A percentile compares a stretch with the other conserved stretches of the same genome.
Evolutionary conservation across 2,329 filamentous ascomycete genomes (phyloP).

Genomic region (Microdochium paspali): DNA sequence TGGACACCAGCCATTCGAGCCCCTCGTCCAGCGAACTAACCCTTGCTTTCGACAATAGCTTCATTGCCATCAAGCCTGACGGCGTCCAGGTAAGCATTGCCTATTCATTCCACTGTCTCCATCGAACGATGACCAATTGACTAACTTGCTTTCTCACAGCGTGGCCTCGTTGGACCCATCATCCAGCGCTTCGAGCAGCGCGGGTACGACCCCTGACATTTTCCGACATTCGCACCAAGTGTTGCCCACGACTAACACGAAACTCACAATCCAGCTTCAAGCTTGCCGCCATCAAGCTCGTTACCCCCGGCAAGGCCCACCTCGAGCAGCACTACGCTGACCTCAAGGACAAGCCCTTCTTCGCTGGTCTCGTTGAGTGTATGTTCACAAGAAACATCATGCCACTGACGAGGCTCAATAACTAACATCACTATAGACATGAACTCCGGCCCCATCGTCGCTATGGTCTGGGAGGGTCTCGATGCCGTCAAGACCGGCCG

Average conservation of each 20-base stretch:
- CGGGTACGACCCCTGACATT: constrained; percentile 47
- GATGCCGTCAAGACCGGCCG: constrained; percentile 99
- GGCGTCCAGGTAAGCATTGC: constrained; percentile 74
- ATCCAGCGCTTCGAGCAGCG: constrained; percentile 96
- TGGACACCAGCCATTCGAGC: constrained; percentile 2
- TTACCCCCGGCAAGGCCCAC: constrained; percentile 82
- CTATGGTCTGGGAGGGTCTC: constrained; percentile 99
- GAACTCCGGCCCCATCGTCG: constrained; percentile 90
- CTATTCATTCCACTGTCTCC: constrained; percentile 11
- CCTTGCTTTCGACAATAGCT: constrained; percentile 57
- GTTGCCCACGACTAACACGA: not conserved
- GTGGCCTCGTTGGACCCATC: constrained; percentile 96
- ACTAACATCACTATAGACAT: constrained; percentile 57
- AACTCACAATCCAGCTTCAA: constrained; percentile 62
- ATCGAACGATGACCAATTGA: constrained; percentile 3
- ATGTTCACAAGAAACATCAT: constrained; percentile 26
- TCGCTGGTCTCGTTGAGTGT: constrained; percentile 89
- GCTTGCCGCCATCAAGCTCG: constrained; percentile 95
- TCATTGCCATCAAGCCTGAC: constrained; percentile 99
- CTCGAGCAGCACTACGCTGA: constrained; percentile 98
- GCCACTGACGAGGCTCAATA: not conserved
- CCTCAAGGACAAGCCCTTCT: constrained; percentile 92
- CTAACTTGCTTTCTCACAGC: constrained; percentile 41
- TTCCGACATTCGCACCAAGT: too few species aligned
- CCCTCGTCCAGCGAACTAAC: constrained; percentile 8